These are phyloP conservation scores for Mycena rosella DNA, from an alignment of 768 basidiomycete species.

Conservation along the genomic window DNA sequence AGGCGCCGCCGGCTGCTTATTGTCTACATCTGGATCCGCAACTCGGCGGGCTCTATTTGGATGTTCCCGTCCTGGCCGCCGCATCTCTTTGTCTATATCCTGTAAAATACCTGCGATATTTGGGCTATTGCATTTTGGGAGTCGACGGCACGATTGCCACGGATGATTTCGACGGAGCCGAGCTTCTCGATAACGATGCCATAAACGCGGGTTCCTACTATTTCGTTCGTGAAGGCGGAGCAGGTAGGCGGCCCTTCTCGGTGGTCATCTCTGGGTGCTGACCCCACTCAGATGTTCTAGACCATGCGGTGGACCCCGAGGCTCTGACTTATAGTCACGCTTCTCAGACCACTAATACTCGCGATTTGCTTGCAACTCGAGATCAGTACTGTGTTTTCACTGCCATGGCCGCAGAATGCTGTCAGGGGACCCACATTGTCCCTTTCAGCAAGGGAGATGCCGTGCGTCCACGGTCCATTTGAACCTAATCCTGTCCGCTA, in stretches of 20 bases:
- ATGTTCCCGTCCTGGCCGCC: no score
- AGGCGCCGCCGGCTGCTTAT: no score
- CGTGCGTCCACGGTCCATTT: background rate
- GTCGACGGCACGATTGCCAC: background rate
- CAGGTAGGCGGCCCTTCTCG: no score
- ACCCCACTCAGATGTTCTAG: no score
- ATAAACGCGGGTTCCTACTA: background rate
- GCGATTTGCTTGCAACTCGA: background rate
- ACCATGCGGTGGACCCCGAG: no score
- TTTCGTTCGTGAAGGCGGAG: background rate
- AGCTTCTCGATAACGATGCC: background rate
- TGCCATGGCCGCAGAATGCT: background rate
- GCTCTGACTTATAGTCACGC: no score
- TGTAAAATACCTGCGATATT: background rate
- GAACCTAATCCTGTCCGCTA: background rate
- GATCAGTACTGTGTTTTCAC: constrained; percentile 8
- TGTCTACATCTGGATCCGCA: no score
- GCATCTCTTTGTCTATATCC: background rate
- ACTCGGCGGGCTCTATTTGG: no score
- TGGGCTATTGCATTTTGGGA: background rate
- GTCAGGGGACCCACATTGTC: constrained; percentile 10
- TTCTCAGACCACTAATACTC: no score
- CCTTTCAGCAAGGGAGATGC: constrained; percentile 11
- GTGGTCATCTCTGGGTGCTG: no score
- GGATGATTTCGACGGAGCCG: background rate